Percentiles rank a stretch among this genome's conserved stretches.
Conservation (phyloP, 2,329 filamentous ascomycete species). For the Trichoderma aggressivum region DNA sequence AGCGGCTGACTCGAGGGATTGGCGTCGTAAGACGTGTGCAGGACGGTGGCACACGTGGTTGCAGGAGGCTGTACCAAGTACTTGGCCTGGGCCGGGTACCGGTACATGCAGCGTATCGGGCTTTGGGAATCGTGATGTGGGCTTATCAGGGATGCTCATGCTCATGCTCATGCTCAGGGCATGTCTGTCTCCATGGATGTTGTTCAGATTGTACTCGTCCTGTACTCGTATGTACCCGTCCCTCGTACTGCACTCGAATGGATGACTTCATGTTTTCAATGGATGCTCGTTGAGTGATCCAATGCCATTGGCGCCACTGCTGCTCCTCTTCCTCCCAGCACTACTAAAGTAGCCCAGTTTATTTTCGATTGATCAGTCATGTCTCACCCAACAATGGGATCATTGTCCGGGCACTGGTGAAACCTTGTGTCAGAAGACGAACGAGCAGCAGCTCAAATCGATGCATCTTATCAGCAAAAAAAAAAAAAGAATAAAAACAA, state of each 20-base stretch:
- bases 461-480: neutral
- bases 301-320: neutral
- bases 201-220: neutral
- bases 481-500: neutral
- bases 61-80: neutral
- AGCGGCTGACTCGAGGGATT: slow-evolving; percentile 6
- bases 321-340: neutral
- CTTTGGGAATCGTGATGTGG: neutral
- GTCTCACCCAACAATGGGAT: slow-evolving; percentile 7
- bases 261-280: no score
- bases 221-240: no score
- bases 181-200: neutral
- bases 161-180: no score
- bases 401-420: neutral
- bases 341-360: neutral
- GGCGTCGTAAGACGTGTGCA: slow-evolving; percentile 4
- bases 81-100: neutral
- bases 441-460: neutral
- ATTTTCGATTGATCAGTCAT: neutral
- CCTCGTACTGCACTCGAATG: no score
- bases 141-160: neutral
- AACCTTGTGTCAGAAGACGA: neutral
- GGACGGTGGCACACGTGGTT: slow-evolving; percentile 6
- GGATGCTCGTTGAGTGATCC: neutral
- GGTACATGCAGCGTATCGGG: neutral